Conservation (phyloP, 768 basidiomycete genomes). For the Amanita brunnescens region DNA sequence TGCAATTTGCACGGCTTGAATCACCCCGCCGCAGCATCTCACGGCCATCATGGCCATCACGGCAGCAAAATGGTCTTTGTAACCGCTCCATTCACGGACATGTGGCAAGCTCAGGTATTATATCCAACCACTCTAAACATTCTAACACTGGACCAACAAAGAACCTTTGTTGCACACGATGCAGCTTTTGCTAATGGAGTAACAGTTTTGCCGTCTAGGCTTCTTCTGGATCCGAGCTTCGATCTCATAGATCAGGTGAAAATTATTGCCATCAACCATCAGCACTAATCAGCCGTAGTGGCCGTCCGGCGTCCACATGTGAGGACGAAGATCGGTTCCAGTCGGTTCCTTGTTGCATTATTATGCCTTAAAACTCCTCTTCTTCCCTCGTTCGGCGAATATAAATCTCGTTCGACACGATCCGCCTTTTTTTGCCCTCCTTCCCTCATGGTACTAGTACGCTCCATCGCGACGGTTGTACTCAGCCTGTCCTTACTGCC, state of each 20-base stretch:
- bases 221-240: background rate
- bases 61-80: too few species aligned
- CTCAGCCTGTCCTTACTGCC: slow-evolving; percentile 13
- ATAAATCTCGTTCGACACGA: background rate
- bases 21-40: background rate
- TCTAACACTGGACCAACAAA: too few species aligned
- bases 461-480: slow-evolving; percentile 9
- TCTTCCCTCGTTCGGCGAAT: background rate
- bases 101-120: too few species aligned
- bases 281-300: too few species aligned
- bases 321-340: too few species aligned
- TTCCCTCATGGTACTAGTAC: slow-evolving; percentile 10
- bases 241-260: too few species aligned
- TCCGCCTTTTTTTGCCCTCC: background rate
- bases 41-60: background rate
- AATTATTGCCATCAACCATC: too few species aligned
- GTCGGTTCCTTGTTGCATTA: slow-evolving; percentile 5
- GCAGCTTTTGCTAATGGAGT: too few species aligned
- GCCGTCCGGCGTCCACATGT: background rate
- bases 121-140: too few species aligned
- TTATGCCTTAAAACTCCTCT: slow-evolving; percentile 3
- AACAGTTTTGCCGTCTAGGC: too few species aligned
- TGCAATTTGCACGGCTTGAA: background rate
- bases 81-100: too few species aligned
- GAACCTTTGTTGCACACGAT: too few species aligned